A percentile compares a stretch with the other conserved stretches of the same genome.
phyloP scores from a whole-genome alignment of 306 rosid genomes.

The Lathyrus aphaca region DNA sequence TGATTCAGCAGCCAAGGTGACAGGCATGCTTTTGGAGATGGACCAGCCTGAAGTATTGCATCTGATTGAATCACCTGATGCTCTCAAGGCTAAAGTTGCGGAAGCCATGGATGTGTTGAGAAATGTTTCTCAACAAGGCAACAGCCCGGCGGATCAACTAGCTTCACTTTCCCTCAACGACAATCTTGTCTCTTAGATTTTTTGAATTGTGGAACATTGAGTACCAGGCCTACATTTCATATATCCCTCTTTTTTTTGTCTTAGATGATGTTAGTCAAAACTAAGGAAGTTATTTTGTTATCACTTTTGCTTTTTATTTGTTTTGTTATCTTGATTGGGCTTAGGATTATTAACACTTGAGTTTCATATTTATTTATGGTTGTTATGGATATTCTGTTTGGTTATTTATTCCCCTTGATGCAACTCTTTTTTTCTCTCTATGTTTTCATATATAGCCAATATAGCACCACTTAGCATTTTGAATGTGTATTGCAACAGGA shows the following conservation, averaged over 20 bases:
- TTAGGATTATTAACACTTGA: slow-evolving; percentile 20
- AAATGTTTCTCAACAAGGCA: slow-evolving; percentile 63
- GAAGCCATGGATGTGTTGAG: slow-evolving; percentile 78
- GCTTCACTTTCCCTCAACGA: slow-evolving; percentile 65
- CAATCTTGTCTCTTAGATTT: slow-evolving; percentile 48
- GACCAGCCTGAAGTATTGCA: slow-evolving; percentile 84
- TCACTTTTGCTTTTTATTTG: neutral
- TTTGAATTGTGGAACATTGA: neutral
- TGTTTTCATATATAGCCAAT: too few relatives aligned
- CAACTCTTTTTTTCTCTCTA: too few relatives aligned
- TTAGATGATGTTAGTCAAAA: slow-evolving; percentile 21
- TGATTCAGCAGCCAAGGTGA: slow-evolving; percentile 71
- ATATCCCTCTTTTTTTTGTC: neutral
- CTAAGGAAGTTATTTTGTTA: slow-evolving; percentile 23
- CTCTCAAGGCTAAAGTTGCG: slow-evolving; percentile 68
- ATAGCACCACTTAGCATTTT: too few relatives aligned
- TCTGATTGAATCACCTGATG: slow-evolving; percentile 73
- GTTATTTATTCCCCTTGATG: neutral
- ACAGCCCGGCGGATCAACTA: slow-evolving; percentile 55
- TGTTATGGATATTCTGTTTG: slow-evolving; percentile 28
- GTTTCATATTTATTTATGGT: slow-evolving; percentile 6
- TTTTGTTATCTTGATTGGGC: neutral
- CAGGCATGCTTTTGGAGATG: slow-evolving; percentile 88
- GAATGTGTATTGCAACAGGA: too few relatives aligned
- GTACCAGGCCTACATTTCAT: neutral